Evolutionary conservation across 148 eudicot genomes (phyloP), one percentile per base, ranked within the genome.

Genomic region (Selenicereus undatus): DNA sequence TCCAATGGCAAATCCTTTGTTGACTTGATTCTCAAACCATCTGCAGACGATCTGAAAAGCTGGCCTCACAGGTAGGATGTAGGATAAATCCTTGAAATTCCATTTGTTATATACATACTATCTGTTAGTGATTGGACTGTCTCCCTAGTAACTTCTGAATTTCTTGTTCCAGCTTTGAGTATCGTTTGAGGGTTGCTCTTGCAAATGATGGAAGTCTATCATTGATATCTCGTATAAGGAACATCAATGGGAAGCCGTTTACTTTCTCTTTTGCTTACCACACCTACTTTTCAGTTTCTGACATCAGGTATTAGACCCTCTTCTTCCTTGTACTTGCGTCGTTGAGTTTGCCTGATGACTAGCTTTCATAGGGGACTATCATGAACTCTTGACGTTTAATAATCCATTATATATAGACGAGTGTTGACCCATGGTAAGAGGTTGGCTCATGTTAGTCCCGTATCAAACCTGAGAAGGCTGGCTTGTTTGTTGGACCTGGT

Each of bases 181-280:
- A 88, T 78, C 94, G 94, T 21, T 88, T 91, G 54, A 91, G 97
- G 85, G 90, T 93, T 73, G 85, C 89, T 65, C 92, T 93, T 81
- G 86, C 89, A 74, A 81, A 76, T 26, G 92, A 89, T 80, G 97
- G 97, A 45, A 83, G 84, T 80, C 74, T 93, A 77, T 83, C 81
- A 32, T 75, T 93, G 85, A 82, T 88, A 84, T 93, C 94, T 68
- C 97, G 97, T 81, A 86, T 93, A 77, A 91, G 94, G 74, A 93
- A 90, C 79, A 81, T 93, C 36, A 85, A 91, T 30, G 90, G 91
- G 83, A 93, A 93, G 81, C 97, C 94, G 11, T 93, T 91, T 83
- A 91, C 90, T 80, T 93, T 93, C 89, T 91, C 94, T 5, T 91
- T 91, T 60, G 97, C 90, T 3, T 93, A 91, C 75, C 97, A 93